These are phyloP conservation scores for Monosporascus sp. DNA, from an alignment of 2,329 filamentous ascomycete species.

Conservation along the genomic window DNA sequence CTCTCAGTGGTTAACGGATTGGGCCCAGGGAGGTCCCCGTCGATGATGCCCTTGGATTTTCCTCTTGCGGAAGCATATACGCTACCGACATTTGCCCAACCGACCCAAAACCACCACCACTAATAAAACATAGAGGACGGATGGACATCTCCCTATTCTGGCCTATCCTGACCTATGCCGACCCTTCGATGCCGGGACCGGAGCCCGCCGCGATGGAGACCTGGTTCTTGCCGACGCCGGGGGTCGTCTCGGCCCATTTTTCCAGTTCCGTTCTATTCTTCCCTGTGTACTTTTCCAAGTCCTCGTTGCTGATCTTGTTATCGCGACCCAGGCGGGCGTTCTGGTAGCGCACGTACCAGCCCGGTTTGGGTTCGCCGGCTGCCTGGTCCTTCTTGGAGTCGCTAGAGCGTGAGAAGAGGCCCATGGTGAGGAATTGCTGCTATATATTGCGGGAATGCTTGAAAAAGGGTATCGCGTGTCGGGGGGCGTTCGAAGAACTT, in stretches of 20 bases:
- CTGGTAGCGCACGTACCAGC: conserved; percentile 13
- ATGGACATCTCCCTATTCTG: no score
- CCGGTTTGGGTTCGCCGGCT: background rate
- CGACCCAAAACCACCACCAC: background rate
- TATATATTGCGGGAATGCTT: background rate
- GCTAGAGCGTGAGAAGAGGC: background rate
- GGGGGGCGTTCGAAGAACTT: background rate
- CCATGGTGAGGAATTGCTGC: background rate
- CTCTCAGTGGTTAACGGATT: no score
- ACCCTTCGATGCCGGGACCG: background rate
- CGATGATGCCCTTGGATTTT: no score
- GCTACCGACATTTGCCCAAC: background rate
- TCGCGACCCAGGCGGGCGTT: conserved; percentile 14
- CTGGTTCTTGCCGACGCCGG: conserved; percentile 29
- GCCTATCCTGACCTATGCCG: background rate
- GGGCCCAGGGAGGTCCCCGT: no score
- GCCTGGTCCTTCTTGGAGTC: background rate
- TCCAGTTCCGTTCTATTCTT: conserved; percentile 28
- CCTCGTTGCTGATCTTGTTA: conserved; percentile 30
- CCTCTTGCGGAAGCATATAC: no score
- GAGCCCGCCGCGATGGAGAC: conserved; percentile 3
- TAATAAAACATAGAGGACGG: background rate
- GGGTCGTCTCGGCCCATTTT: conserved; percentile 31
- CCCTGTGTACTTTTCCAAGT: conserved; percentile 37
- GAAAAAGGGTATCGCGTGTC: background rate